Evolutionary conservation across 2,329 filamentous ascomycete genomes (phyloP).

Genomic region (Cladobotryum protrusum): DNA sequence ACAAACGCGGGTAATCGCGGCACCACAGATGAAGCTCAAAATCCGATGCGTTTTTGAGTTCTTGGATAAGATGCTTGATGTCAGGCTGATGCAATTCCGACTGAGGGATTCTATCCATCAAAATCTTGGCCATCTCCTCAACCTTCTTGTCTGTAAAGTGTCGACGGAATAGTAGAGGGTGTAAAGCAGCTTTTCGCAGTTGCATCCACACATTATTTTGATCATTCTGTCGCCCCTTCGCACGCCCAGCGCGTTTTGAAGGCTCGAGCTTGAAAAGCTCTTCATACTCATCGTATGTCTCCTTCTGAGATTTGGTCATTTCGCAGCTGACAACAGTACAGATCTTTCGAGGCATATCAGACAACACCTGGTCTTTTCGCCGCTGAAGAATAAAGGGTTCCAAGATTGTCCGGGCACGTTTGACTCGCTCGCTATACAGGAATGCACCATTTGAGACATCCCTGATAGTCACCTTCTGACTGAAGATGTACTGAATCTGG

Average conservation of each 20-base stretch:
- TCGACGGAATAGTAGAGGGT: slow-evolving; percentile 79
- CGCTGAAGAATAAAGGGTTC: slow-evolving; percentile 91
- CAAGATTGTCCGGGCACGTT: slow-evolving; percentile 82
- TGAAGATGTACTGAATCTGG: slow-evolving; percentile 81
- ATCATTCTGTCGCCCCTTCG: slow-evolving; percentile 43
- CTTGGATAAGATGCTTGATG: slow-evolving; percentile 46
- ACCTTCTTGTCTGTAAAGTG: slow-evolving; percentile 72
- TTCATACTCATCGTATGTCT: slow-evolving; percentile 63
- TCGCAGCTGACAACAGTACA: slow-evolving; percentile 74
- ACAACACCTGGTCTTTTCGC: slow-evolving; percentile 88
- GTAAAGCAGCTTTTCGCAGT: slow-evolving; percentile 84
- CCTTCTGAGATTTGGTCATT: slow-evolving; percentile 64
- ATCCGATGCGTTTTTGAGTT: slow-evolving; percentile 54
- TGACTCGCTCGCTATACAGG: slow-evolving; percentile 79
- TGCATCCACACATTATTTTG: slow-evolving; percentile 78
- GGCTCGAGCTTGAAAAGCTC: slow-evolving; percentile 59
- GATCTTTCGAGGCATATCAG: slow-evolving; percentile 73
- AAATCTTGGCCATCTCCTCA: slow-evolving; percentile 68
- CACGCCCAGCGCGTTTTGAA: slow-evolving; percentile 45
- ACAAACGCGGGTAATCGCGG: slow-evolving; percentile 48
- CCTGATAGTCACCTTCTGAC: slow-evolving; percentile 79
- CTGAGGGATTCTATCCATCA: slow-evolving; percentile 62
- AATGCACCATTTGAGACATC: slow-evolving; percentile 76
- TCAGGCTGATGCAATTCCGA: slow-evolving; percentile 47
- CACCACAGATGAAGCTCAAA: slow-evolving; percentile 63